These are phyloP conservation scores for Penicillium sp. DNA, from an alignment of 2,329 filamentous ascomycete genomes.

Conservation along the genomic window DNA sequence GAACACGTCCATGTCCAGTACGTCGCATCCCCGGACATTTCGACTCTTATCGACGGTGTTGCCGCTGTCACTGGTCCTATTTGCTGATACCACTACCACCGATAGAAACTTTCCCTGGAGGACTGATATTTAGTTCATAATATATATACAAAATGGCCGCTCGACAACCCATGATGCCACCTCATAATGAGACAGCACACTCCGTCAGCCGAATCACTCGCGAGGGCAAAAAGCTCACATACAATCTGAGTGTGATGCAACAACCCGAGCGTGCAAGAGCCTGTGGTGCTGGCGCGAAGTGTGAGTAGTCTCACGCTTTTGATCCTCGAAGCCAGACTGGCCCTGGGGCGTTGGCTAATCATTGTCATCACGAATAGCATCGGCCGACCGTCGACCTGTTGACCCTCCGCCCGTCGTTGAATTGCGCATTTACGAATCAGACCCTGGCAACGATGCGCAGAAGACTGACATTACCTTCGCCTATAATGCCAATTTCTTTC, in stretches of 20 bases:
- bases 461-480: slow-evolving; percentile 77
- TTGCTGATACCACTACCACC: slow-evolving; percentile 20
- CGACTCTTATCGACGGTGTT: not conserved
- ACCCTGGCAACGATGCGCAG: slow-evolving; percentile 58
- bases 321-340: not conserved
- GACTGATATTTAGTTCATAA: not conserved
- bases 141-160: slow-evolving; percentile 46
- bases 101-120: slow-evolving; percentile 11
- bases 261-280: slow-evolving; percentile 92
- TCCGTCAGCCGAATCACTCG: slow-evolving; percentile 64
- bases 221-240: slow-evolving; percentile 76
- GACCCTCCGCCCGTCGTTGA: slow-evolving; percentile 95
- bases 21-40: slow-evolving; percentile 5
- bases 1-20: slow-evolving; percentile 7
- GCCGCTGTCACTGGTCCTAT: not conserved
- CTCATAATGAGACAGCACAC: slow-evolving; percentile 59
- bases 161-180: slow-evolving; percentile 42
- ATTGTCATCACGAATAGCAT: slow-evolving; percentile 56
- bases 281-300: slow-evolving; percentile 93
- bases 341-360: slow-evolving; percentile 6
- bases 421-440: slow-evolving; percentile 77
- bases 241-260: slow-evolving; percentile 83
- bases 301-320: slow-evolving; percentile 55
- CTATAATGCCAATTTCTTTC: slow-evolving; percentile 97
- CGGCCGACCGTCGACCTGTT: slow-evolving; percentile 86